These are phyloP conservation scores for Podaxis carcinomalis DNA, from an alignment of 768 basidiomycete genomes.

Conservation along the genomic window DNA sequence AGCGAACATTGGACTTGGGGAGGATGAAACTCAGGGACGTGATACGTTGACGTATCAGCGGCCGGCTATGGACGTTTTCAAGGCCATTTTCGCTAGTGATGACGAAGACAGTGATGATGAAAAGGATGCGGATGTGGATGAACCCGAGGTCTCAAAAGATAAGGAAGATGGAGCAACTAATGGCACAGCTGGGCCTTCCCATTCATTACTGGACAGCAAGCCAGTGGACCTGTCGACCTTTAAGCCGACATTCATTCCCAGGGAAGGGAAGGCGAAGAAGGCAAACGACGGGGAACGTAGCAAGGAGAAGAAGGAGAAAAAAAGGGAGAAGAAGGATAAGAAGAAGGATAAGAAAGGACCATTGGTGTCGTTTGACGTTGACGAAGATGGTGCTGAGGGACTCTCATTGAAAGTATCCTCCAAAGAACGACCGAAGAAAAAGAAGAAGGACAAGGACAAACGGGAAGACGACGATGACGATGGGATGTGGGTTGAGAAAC, in stretches of 20 bases:
- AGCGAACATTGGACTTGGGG: slow-evolving; percentile 84
- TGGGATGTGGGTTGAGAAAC: slow-evolving; percentile 70
- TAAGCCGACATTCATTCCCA: slow-evolving; percentile 83
- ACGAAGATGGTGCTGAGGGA: slow-evolving; percentile 50
- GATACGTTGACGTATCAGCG: slow-evolving; percentile 87
- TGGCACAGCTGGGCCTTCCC: slow-evolving; percentile 13
- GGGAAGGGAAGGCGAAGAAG: slow-evolving; percentile 45
- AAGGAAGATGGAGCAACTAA: slow-evolving; percentile 17
- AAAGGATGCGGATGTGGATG: slow-evolving; percentile 28
- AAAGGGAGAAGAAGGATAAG: slow-evolving; percentile 39
- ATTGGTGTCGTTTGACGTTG: slow-evolving; percentile 76
- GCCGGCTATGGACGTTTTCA: slow-evolving; percentile 91
- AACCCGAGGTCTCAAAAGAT: slow-evolving; percentile 23
- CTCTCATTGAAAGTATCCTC: slow-evolving; percentile 25
- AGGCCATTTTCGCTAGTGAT: slow-evolving; percentile 95
- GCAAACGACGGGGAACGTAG: slow-evolving; percentile 36
- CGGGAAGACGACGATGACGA: slow-evolving; percentile 31
- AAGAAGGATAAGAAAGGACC: slow-evolving; percentile 40
- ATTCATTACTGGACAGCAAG: slow-evolving; percentile 18
- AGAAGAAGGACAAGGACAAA: slow-evolving; percentile 40
- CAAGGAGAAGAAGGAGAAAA: slow-evolving; percentile 35
- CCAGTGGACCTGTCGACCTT: slow-evolving; percentile 65
- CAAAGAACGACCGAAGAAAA: slow-evolving; percentile 39
- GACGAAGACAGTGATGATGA: slow-evolving; percentile 85
- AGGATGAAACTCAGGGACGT: slow-evolving; percentile 84